Evolutionary conservation across 106 monocot species (phyloP), one percentile per base, ranked within the genome.

Genomic region (Platanthera guangdongensis): DNA sequence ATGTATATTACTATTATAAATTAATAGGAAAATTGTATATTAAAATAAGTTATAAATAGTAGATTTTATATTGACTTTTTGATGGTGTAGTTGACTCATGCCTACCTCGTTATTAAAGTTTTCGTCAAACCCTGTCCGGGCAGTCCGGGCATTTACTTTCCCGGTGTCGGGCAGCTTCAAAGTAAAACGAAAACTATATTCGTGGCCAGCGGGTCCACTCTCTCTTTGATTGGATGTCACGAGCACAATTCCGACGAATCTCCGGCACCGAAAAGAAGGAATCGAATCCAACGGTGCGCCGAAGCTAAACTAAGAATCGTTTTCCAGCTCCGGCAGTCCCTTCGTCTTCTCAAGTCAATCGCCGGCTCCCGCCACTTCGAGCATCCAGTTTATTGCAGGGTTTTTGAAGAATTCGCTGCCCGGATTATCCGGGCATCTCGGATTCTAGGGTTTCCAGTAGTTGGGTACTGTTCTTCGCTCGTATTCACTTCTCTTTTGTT

Each of bases 221-320:
- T 48, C 70, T n/a, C 70, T 48, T 16, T 70, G 30, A 48, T 48
- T 28, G 16, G 70, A 47, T 47, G 70, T 70, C 47, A 70, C 70
- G 70, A 15, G 70, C 8, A 70, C 70, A 48, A 70, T 70, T 70
- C n/a, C 47, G 4, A 48, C 47, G 70, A 70, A 70, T 70, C 70
- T 70, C 47, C 25, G 16, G 16, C 47, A 15, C 47, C 15, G 68
- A 15, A 6, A 48, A 70, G 14, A 65, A 65, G 47, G 70, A 70
- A 70, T 70, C 70, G 45, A 70, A 70, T 47, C 70, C 47, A 7
- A 47, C 15, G 70, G 47, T 70, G 14, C 6, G 70, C 70, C 15
- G 47, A 47, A 48, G 70, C n/a, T 46, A 48, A 16, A 70, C 16
- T n/a, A 6, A 15, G 70, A 70, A 70, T 70, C 70, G 46, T 65